Evolutionary conservation across 192 early-diverging fungal species (phyloP).

Genomic region (Obelidium mucronatum): DNA sequence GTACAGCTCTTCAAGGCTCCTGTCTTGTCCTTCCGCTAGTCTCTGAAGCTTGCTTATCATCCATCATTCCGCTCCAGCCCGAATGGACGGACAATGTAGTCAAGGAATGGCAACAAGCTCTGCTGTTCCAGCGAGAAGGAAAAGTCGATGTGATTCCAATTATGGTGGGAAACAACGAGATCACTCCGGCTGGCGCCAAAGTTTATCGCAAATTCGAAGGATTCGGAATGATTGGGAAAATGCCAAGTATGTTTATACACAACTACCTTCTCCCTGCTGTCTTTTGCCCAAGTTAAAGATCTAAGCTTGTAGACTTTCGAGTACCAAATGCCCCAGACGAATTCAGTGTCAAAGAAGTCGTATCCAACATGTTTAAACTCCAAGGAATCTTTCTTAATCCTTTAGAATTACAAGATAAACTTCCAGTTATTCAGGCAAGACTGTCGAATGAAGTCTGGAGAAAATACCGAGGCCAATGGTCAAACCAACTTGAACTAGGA

Average conservation of each 20-base stretch:
- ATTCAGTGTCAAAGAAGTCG: not conserved
- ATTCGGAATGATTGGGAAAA: constrained; percentile 1
- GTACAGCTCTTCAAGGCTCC: constrained; percentile 9
- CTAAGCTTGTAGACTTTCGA: not conserved
- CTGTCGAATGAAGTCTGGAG: constrained; percentile 8
- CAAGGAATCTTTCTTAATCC: constrained; percentile 36
- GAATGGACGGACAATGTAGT: constrained; percentile 20
- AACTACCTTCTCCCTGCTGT: too few relatives aligned
- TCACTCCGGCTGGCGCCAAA: not conserved
- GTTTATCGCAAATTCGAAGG: constrained; percentile 26
- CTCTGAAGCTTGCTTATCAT: constrained; percentile 2
- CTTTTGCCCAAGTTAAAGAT: too few relatives aligned
- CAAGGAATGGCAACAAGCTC: constrained; percentile 26
- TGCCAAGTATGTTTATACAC: constrained; percentile 21
- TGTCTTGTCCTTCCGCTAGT: constrained; percentile 31
- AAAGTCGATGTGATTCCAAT: constrained; percentile 19
- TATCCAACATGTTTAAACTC: constrained; percentile 15
- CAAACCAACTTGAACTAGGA: not conserved
- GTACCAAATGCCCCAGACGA: not conserved
- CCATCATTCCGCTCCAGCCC: not conserved
- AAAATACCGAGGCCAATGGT: constrained; percentile 14
- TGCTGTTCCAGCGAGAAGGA: not conserved
- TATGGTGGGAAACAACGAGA: not conserved
- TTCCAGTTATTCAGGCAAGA: constrained; percentile 3
- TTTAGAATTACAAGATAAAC: constrained; percentile 26